phyloP scores from a whole-genome alignment of 192 early-diverging fungal species.

The Coemansia brasiliensis region DNA sequence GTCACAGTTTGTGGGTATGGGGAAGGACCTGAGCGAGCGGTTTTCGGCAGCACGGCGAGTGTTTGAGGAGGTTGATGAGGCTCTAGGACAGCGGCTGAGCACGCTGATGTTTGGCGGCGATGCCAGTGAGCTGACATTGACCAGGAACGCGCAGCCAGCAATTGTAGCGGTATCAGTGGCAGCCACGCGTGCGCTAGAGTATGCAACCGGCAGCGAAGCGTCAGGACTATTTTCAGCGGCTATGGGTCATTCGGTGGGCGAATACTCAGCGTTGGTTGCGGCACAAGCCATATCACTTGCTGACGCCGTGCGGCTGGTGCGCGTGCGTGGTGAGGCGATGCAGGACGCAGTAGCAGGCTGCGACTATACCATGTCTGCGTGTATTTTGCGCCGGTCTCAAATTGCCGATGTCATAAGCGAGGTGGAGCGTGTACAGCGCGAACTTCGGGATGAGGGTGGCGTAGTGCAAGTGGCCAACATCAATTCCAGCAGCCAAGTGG shows the following conservation, averaged over 20 bases:
- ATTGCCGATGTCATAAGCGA: constrained; percentile 67
- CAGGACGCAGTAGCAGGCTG: constrained; percentile 68
- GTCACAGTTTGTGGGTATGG: constrained; percentile 91
- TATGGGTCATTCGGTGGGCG: constrained; percentile 92
- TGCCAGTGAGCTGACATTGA: constrained; percentile 62
- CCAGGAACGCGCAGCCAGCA: constrained; percentile 86
- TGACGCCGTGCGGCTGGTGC: constrained; percentile 86
- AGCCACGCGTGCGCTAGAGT: constrained; percentile 77
- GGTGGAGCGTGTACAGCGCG: constrained; percentile 37
- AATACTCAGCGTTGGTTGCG: constrained; percentile 80
- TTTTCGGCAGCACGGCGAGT: constrained; percentile 74
- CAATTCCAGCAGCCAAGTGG: constrained; percentile 80
- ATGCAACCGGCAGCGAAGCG: constrained; percentile 77
- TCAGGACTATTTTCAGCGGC: constrained; percentile 72
- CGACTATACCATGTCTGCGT: constrained; percentile 85
- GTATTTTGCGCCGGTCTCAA: constrained; percentile 72
- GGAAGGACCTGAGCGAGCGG: constrained; percentile 76
- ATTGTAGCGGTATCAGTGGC: constrained; percentile 91
- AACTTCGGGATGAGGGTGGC: constrained; percentile 49
- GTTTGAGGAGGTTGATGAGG: constrained; percentile 89
- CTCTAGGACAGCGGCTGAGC: constrained; percentile 69
- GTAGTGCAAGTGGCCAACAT: constrained; percentile 87
- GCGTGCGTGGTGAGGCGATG: constrained; percentile 87
- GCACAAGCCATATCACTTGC: constrained; percentile 64
- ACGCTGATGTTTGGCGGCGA: constrained; percentile 88